Evolutionary conservation across 305 asterid species (phyloP).

Genomic region (Rubia tinctorum): DNA sequence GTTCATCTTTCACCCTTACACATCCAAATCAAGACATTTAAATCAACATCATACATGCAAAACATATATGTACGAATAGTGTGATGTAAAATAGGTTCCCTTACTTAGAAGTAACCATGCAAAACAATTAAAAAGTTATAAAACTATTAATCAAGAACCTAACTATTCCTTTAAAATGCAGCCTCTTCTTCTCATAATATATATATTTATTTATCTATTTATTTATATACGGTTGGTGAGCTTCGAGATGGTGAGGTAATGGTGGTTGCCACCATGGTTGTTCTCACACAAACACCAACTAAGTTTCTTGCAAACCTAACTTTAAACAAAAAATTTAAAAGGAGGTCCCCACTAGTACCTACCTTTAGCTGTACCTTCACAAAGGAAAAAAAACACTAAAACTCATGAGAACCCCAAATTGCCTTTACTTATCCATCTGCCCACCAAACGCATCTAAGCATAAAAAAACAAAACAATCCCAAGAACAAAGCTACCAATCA

Average conservation of each 20-base stretch:
- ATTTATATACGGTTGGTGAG: constrained; percentile 12
- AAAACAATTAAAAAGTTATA: neutral
- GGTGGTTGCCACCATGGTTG: constrained; percentile 20
- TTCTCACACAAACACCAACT: constrained; percentile 16
- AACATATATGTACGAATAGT: neutral
- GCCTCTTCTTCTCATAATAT: neutral
- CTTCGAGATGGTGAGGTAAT: constrained; percentile 7
- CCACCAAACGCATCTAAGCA: constrained; percentile 38
- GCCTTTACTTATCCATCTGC: constrained; percentile 33
- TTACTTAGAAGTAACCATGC: constrained; percentile 6
- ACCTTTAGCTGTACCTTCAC: constrained; percentile 55
- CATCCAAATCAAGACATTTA: too few relatives aligned
- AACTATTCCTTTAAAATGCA: constrained; percentile 19
- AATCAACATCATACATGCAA: too few relatives aligned
- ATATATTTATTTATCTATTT: too few relatives aligned
- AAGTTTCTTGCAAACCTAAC: constrained; percentile 33
- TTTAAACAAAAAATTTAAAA: constrained; percentile 27
- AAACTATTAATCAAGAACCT: constrained; percentile 7
- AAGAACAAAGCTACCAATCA: constrained; percentile 8
- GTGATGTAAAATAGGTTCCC: neutral
- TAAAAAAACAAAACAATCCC: constrained; percentile 19
- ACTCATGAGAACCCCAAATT: neutral
- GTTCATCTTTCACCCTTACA: too few relatives aligned
- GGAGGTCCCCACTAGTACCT: constrained; percentile 57
- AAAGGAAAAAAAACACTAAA: neutral